Evolutionary conservation across 2,329 filamentous ascomycete genomes (phyloP), one percentile per base, ranked within the genome.

Genomic region (Didymosphaeria variabile): DNA sequence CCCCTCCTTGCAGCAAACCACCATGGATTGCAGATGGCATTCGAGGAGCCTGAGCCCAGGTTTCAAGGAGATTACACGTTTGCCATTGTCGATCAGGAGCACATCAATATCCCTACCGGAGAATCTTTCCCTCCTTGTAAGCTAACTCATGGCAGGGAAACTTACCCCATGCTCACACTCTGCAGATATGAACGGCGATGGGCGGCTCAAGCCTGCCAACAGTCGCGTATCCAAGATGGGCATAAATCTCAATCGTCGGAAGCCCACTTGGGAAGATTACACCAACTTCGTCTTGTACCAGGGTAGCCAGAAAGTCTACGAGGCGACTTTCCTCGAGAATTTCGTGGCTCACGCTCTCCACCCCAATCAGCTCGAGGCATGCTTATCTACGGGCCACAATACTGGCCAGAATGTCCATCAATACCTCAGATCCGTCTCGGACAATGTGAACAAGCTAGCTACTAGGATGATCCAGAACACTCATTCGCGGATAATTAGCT

Each of bases 381-480:
- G 60, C 45, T 59, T 67, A 15, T 26, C 50, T 26, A 40, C 60
- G 26, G 23, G 21, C 10, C 29, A 13, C 4, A 54, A 59, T 38
- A 12, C 21, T 5, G 26, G 17, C 4, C 53, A 52, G n/a, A 54
- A 19, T 10, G 19, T 72, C 10, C 40, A 60, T 13, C 38, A 32
- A 4, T 72, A 74, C 42, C 40, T 74, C 10, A 55, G 62, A 15
- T 59, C 62, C 0, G 63, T 74, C 1, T 52, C 53, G 12, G 47
- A 55, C n/a, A 66, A 69, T 40, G 59, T 70, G 10, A 62, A 62
- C 29, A 21, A 58, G n/a, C 63, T 72, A 29, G 53, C 66, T 6
- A 62, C 63, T 36, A 72, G 68, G 53, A 71, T 72, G 54, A 58
- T 70, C n/a, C 66, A 67, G 63, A 70, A 71, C 36, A 61, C 69